phyloP scores from a whole-genome alignment of 169 alveolate species.

The Babesia bovis region DNA sequence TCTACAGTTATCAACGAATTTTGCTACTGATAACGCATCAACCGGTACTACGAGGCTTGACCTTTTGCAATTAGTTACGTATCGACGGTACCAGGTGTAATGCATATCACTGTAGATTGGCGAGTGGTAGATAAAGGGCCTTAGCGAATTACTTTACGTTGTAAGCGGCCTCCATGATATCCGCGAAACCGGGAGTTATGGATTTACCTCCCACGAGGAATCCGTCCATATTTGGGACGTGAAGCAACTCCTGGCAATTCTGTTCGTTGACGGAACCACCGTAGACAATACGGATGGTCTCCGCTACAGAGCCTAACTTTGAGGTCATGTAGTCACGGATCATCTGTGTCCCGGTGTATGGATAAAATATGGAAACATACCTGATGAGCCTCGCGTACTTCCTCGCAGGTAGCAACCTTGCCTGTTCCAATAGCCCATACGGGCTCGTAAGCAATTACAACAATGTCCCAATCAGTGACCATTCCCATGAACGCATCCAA shows the following conservation, averaged over 20 bases:
- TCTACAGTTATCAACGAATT: no score
- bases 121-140: not conserved
- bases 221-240: conserved; percentile 94
- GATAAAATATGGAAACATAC: conserved; percentile 45
- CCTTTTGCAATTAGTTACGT: not conserved
- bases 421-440: conserved; percentile 99
- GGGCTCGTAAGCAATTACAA: conserved; percentile 99
- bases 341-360: conserved; percentile 26
- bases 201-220: conserved; percentile 99
- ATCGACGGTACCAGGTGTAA: not conserved
- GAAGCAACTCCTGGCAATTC: conserved; percentile 91
- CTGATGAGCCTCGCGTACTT: conserved; percentile 95
- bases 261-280: conserved; percentile 98
- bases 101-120: no score
- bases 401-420: conserved; percentile 93
- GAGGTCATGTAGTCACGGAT: conserved; percentile 82
- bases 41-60: not conserved
- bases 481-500: conserved; percentile 79
- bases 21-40: not conserved
- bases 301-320: conserved; percentile 84
- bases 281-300: conserved; percentile 91
- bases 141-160: not conserved
- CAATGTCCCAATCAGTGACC: conserved; percentile 86
- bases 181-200: conserved; percentile 92
- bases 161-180: conserved; percentile 82